Conservation (phyloP, 1,284 basidiomycete genomes). For the Ceratobasidium theobromae region DNA sequence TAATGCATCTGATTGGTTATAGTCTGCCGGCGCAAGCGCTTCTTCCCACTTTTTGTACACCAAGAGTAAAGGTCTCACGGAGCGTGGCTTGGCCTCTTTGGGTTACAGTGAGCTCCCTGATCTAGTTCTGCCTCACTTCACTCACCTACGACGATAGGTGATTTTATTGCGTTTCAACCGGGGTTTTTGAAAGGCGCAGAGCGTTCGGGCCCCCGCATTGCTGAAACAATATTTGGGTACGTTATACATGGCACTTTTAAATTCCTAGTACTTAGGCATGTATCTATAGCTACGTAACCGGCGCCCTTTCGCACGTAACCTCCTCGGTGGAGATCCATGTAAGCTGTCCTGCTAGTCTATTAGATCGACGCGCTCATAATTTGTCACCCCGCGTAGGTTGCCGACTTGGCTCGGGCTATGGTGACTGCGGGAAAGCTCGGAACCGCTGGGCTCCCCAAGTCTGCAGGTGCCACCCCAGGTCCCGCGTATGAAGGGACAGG, state of each 20-base stretch:
- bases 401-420: constrained; percentile 49
- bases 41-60: constrained; percentile 35
- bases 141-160: constrained; percentile 39
- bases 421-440: constrained; percentile 50
- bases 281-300: constrained; percentile 45
- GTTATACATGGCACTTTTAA: constrained; percentile 35
- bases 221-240: constrained; percentile 50
- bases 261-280: neutral
- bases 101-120: constrained; percentile 50
- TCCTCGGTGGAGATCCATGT: constrained; percentile 52
- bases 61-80: constrained; percentile 75
- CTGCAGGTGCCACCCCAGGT: constrained; percentile 42
- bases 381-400: constrained; percentile 44
- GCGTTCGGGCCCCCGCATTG: constrained; percentile 44
- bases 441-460: constrained; percentile 46
- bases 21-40: constrained; percentile 36
- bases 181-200: constrained; percentile 48
- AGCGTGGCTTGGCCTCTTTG: constrained; percentile 61
- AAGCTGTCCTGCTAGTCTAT: neutral
- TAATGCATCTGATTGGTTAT: constrained; percentile 9
- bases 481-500: constrained; percentile 43
- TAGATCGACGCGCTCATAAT: neutral
- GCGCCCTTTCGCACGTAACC: constrained; percentile 47
- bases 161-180: constrained; percentile 70
- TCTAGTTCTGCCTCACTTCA: neutral